Conservation (phyloP, 306 rosid species). For the Cicer arietinum region DNA sequence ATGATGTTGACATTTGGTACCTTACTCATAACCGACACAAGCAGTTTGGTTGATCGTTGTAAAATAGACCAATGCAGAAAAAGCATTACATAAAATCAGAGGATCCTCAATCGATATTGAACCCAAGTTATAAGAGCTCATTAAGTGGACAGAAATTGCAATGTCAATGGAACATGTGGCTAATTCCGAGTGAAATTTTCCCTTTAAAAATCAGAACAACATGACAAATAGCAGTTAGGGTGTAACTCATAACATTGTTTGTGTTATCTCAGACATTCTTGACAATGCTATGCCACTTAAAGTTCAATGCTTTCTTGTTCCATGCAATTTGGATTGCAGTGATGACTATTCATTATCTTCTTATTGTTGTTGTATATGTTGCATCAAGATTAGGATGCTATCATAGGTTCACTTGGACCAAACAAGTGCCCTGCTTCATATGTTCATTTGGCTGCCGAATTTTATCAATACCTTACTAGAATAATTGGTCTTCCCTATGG, state of each 20-base stretch:
- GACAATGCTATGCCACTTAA: slow-evolving; percentile 73
- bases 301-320: slow-evolving; percentile 68
- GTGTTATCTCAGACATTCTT: slow-evolving; percentile 70
- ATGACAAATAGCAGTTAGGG: slow-evolving; percentile 55
- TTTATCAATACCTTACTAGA: no score
- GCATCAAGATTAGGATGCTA: no score
- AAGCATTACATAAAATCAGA: slow-evolving; percentile 52
- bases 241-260: slow-evolving; percentile 53
- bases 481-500: no score
- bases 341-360: slow-evolving; percentile 63
- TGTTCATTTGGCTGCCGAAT: no score
- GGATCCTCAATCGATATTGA: slow-evolving; percentile 58
- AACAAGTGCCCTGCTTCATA: no score
- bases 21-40: slow-evolving; percentile 59
- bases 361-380: slow-evolving; percentile 36
- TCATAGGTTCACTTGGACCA: no score
- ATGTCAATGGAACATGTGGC: slow-evolving; percentile 58
- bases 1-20: slow-evolving; percentile 58
- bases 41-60: slow-evolving; percentile 73
- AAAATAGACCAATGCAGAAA: slow-evolving; percentile 55
- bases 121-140: slow-evolving; percentile 56
- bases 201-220: slow-evolving; percentile 54
- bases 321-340: slow-evolving; percentile 57
- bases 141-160: slow-evolving; percentile 43
- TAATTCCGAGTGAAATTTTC: slow-evolving; percentile 68